Evolutionary conservation across 2,329 filamentous ascomycete genomes (phyloP).

Genomic region (Magnaporthiopsis rhizophila): DNA sequence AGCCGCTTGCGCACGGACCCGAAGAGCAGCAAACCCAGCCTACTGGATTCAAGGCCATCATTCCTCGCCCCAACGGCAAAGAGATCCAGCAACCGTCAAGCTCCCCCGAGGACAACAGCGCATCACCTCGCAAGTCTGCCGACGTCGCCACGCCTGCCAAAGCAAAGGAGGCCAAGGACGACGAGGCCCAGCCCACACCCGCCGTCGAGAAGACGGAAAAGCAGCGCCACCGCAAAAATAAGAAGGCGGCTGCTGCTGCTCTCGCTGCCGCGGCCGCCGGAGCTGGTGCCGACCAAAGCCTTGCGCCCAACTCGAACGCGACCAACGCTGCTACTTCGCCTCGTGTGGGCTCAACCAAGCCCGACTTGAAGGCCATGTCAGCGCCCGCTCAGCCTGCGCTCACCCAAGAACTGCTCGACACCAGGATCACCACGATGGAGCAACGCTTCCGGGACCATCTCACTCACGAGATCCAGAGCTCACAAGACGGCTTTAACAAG

Average conservation of each 20-base stretch:
- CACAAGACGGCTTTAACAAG: constrained; percentile 17
- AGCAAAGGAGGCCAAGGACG: constrained; percentile 34
- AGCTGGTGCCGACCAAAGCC: constrained; percentile 32
- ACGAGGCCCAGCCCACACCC: constrained; percentile 27
- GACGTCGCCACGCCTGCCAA: constrained; percentile 29
- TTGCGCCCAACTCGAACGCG: constrained; percentile 29
- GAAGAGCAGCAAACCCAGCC: background rate
- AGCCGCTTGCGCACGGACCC: constrained; percentile 20
- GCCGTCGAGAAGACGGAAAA: constrained; percentile 52
- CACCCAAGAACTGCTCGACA: constrained; percentile 37
- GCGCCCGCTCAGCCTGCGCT: constrained; percentile 13
- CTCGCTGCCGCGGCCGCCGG: constrained; percentile 34
- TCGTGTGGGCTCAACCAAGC: constrained; percentile 24
- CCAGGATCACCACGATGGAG: constrained; percentile 47
- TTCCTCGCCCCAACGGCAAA: constrained; percentile 24
- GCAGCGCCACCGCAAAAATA: constrained; percentile 62
- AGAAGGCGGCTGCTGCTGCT: constrained; percentile 32
- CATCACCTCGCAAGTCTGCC: constrained; percentile 17
- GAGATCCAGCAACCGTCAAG: constrained; percentile 23
- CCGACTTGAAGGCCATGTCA: constrained; percentile 20
- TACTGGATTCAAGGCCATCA: constrained; percentile 11
- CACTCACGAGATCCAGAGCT: constrained; percentile 44
- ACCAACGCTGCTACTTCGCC: constrained; percentile 18
- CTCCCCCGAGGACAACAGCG: constrained; percentile 22
- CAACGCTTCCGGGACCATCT: constrained; percentile 43